Evolutionary conservation across 495 filamentous ascomycete species (phyloP), one percentile per base, ranked within the genome.

Genomic region (Bathelium albidoporum): DNA sequence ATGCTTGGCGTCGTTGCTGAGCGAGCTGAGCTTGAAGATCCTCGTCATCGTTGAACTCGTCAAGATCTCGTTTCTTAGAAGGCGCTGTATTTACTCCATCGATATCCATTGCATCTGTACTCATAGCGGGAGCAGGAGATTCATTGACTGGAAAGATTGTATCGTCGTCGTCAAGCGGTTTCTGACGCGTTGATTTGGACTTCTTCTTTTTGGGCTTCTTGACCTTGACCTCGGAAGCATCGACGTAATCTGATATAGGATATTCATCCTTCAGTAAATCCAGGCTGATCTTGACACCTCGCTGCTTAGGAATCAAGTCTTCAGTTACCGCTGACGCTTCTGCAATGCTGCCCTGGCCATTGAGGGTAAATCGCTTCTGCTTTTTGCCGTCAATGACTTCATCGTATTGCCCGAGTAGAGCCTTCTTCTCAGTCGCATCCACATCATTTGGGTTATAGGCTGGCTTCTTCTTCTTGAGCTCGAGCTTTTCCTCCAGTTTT

Each of bases 121-220:
- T 70, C 14, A 72, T 68, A 59, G 66, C 59, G 24, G 62, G 66
- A 28, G 78, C 76, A 22, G 70, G 71, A 20, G 76, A 67, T 32
- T 79, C 78, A 1, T 77, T 73, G 0, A 72, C 66, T 0, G 83
- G 78, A 62, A 89, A 81, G n/a, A 86, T 78, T 44, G 87, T 86
- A 24, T 95, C 90, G 43, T 90, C 89, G 9, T 55, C 49, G 61
- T 94, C 88, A 12, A 73, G 74, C 4, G 80, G 78, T 59, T 83
- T 84, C 69, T 87, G 84, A 60, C 88, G 81, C 12, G 88, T 90
- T 44, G 86, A 80, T 69, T 90, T 91, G 9, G 82, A 78, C 77
- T 94, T 95, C 77, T 89, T 94, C 79, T 93, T 97, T 74, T 95
- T 97, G 1, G 90, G 87, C 74, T 97, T 97, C 75, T 87, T 89